Base-by-base conservation (phyloP, 768 basidiomycete genomes). In the Lyophyllum semitale region DNA sequence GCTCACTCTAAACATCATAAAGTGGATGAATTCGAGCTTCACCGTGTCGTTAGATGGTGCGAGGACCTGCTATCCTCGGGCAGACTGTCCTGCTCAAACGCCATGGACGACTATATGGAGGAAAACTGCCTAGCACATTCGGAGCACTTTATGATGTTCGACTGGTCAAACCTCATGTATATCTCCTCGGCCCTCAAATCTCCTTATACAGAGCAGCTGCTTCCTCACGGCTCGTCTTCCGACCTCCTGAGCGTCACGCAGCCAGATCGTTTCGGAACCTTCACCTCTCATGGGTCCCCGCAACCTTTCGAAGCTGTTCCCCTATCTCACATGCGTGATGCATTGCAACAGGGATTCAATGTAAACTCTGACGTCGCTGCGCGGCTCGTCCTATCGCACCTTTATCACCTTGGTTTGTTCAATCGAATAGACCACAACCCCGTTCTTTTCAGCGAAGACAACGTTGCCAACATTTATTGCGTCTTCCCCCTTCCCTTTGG, bases 401-500 rank as follows among this genome's bases (percentile, higher is more conserved):
- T 93, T 9, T 77, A 83, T 48, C 78, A 81, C 35, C 71, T 86
- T 27, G 87, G 88, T 11, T 79, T 91, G 59, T 78, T 91, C 57
- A 75, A 80, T 32, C 72, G 79, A 18, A 45, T 73, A 17, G 83
- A 85, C 54, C 54, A 54, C n/a, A 59, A 60, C 6, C 40, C 59
- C 15, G 57, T 54, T 12, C 71, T 80, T 32, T 75, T 81, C 60
- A 70, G 77, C 37, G 68, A 68, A n/a, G 59, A 71, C 17, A 38
- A 59, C 13, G 63, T 66, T 27, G 68, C 73, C 37, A 71, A 73
- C 20, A 59, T 73, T 29, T 66, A 72, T 48, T 88, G 85, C 61
- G 71, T 71, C 8, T 92, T 92, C 60, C 85, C 85, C 1, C 68
- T 93, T 18, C 89, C 91, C 1, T 68, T 88, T 9, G 82, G 86